Evolutionary conservation across 371 early-diverging fungal species (phyloP).

Genomic region (Mortierella sp.): DNA sequence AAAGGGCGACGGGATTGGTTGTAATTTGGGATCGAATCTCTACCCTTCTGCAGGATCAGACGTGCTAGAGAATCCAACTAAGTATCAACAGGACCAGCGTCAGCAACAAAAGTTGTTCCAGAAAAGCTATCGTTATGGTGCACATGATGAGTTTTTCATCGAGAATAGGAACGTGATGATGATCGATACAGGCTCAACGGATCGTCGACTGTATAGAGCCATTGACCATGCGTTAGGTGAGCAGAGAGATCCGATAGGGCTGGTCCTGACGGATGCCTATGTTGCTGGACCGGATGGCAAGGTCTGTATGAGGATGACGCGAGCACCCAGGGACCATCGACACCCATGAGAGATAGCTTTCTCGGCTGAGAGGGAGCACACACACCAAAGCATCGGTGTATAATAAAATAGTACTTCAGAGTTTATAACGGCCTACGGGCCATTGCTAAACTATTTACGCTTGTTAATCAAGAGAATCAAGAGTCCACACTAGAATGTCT

Average conservation of each 20-base stretch:
- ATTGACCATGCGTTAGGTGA: slow-evolving; percentile 8
- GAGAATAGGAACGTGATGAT: slow-evolving; percentile 38
- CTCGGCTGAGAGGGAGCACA: no score
- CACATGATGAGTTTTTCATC: slow-evolving; percentile 20
- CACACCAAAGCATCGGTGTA: no score
- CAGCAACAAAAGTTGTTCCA: slow-evolving; percentile 22
- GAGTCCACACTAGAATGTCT: no score
- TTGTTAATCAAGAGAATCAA: no score
- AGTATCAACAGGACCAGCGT: slow-evolving; percentile 13
- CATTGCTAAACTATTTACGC: no score
- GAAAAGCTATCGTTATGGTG: slow-evolving; percentile 22
- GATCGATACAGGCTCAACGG: slow-evolving; percentile 36
- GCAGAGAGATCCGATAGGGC: slow-evolving; percentile 18
- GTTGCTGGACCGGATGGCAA: slow-evolving; percentile 38
- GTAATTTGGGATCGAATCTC: slow-evolving; percentile 22
- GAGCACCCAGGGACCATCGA: slow-evolving; percentile 18
- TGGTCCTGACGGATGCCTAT: slow-evolving; percentile 40
- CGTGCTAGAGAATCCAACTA: slow-evolving; percentile 20
- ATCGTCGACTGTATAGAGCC: slow-evolving; percentile 21
- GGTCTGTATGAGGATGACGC: slow-evolving; percentile 33
- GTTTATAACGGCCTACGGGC: no score
- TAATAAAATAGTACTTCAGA: no score
- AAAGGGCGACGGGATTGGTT: slow-evolving; percentile 51
- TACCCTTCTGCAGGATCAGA: slow-evolving; percentile 35
- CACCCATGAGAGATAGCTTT: slow-evolving; percentile 9